phyloP scores from a whole-genome alignment of 441 rosid species.

The Syzygium syzygioides region DNA sequence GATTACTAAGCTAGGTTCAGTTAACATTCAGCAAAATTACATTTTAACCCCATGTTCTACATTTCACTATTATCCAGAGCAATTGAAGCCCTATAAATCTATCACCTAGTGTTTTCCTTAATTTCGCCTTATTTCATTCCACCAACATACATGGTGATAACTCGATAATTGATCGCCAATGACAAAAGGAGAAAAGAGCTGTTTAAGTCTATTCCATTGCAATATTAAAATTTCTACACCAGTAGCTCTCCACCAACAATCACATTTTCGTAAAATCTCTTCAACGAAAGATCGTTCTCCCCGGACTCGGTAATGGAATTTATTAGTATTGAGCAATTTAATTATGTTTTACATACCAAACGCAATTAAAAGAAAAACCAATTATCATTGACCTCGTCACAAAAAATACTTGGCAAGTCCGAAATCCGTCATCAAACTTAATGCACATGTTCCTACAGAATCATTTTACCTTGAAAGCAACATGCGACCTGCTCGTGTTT shows the following conservation, averaged over 20 bases:
- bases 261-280: not conserved
- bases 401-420: not conserved
- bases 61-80: not conserved
- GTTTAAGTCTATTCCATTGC: not conserved
- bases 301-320: not conserved
- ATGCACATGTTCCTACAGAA: not conserved
- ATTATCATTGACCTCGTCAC: not conserved
- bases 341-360: not conserved
- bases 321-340: not conserved
- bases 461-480: slow-evolving; percentile 55
- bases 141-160: not conserved
- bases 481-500: slow-evolving; percentile 65
- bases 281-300: not conserved
- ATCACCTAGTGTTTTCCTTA: not conserved
- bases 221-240: not conserved
- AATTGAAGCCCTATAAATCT: not conserved
- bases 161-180: not conserved
- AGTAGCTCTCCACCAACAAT: not conserved
- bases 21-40: not conserved
- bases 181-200: not conserved
- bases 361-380: not conserved
- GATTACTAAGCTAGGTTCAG: not conserved
- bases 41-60: not conserved
- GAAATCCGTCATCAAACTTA: not conserved
- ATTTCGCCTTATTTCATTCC: not conserved